Evolutionary conservation across 1,139 yeast genomes (phyloP), one percentile per base, ranked within the genome.

Genomic region (Magnusiomyces magnusii): DNA sequence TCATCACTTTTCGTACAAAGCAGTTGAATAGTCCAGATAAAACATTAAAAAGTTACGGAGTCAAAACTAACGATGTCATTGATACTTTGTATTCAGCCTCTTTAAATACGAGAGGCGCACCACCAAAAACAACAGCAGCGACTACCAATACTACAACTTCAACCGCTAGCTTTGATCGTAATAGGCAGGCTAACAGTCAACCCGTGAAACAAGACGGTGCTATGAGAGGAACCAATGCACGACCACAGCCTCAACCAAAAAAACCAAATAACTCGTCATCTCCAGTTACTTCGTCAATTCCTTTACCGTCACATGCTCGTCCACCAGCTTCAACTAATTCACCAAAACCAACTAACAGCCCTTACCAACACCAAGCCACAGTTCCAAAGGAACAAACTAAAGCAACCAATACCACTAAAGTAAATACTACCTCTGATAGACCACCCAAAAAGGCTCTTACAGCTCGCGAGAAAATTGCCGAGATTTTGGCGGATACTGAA

Each of bases 1-100:
- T 65, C 9, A 63, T 76, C 47, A 70, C 67, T 49, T 66, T 65
- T 56, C 61, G 65, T 19, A 73, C 75, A 55, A 72, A 70, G 61
- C 68, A 75, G 42, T 55, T 58, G 24, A 68, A 71, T 55, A 71
- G 74, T 59, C 28, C 24, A 3, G 23, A 28, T 9, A 53, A 53
- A 41, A 25, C 51, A 17, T 44, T 53, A 17, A 53, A 44, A 10
- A n/a, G 39, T 17, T 53, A 53, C 21, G 42, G 51, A 10, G 28
- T 53, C 27, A 42, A 44, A 19, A 47, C 50, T 13, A 19, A 19
- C n/a, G 53, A 50, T 41, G 21, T 25, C 15, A 53, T 42, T 15
- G 27, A n/a, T 31, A n/a, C n/a, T n/a, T n/a, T n/a, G n/a, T n/a
- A n/a, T n/a, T n/a, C n/a, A n/a, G 36, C 36, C 13, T 31, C 36